Conservation (phyloP, 1,284 basidiomycete genomes). For the Ceratobasidium sp. region DNA sequence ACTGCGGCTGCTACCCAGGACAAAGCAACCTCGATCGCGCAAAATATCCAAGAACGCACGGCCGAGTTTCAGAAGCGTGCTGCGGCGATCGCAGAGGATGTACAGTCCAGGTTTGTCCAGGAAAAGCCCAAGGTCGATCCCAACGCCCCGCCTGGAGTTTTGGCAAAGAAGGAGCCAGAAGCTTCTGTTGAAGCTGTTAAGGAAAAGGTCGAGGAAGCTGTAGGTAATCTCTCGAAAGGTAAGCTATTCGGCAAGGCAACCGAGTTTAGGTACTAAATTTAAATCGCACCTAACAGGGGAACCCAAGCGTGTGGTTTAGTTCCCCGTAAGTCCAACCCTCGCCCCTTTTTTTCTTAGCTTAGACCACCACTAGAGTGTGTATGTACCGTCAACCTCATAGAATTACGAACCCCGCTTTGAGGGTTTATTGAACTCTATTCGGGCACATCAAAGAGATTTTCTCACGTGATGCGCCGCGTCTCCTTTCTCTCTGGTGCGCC, state of each 20-base stretch:
- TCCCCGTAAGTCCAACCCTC: not conserved
- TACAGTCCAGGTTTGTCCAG: conserved; percentile 11
- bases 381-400: too few relatives aligned
- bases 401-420: too few relatives aligned
- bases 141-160: conserved; percentile 1
- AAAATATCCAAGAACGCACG: conserved; percentile 22
- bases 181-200: conserved; percentile 2
- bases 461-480: not conserved
- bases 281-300: too few relatives aligned
- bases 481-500: too few relatives aligned
- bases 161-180: conserved; percentile 6
- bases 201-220: conserved; percentile 13
- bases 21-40: conserved; percentile 8
- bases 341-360: too few relatives aligned
- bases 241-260: not conserved
- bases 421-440: not conserved
- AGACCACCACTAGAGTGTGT: too few relatives aligned
- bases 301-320: conserved; percentile 9
- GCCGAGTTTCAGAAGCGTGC: conserved; percentile 21
- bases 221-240: conserved; percentile 13
- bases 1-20: conserved; percentile 8
- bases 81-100: not conserved
- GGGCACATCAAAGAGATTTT: not conserved
- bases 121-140: not conserved
- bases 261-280: too few relatives aligned